These are phyloP conservation scores for Didymella glomerata DNA, from an alignment of 2,329 filamentous ascomycete genomes.

Conservation along the genomic window DNA sequence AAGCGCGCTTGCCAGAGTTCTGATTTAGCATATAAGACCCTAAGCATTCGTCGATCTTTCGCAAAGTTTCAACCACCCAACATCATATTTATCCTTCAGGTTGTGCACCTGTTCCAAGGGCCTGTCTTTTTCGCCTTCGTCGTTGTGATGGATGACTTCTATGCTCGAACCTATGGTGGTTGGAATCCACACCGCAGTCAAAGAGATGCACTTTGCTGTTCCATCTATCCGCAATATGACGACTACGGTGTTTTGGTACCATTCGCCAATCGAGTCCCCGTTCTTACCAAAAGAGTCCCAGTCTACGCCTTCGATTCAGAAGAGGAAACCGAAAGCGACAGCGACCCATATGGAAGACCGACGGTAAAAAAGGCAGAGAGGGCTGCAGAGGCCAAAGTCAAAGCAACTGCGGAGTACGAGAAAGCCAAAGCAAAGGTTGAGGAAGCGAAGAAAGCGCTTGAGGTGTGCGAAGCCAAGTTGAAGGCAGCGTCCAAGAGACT, in stretches of 20 bases:
- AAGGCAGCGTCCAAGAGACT: background rate
- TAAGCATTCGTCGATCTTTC: background rate
- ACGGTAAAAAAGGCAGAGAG: background rate
- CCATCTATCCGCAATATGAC: background rate
- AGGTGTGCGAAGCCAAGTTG: conserved; percentile 13
- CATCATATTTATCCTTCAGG: background rate
- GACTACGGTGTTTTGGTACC: background rate
- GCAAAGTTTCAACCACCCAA: background rate
- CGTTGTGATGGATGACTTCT: background rate
- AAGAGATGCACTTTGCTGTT: background rate
- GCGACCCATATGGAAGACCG: background rate
- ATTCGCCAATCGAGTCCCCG: background rate
- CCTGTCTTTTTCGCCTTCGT: background rate
- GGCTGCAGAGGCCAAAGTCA: conserved; percentile 4
- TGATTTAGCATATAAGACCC: background rate
- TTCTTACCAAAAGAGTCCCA: background rate
- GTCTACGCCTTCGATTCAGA: background rate
- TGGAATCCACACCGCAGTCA: background rate
- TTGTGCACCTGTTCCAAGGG: background rate
- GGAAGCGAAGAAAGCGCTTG: conserved; percentile 1
- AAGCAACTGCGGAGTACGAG: conserved; percentile 4
- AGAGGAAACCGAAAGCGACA: background rate
- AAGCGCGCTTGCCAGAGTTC: background rate
- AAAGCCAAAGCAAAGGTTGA: conserved; percentile 6
- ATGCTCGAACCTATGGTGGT: background rate